Conservation (phyloP, 805 yeast species). For the Torulaspora gathmanii region DNA sequence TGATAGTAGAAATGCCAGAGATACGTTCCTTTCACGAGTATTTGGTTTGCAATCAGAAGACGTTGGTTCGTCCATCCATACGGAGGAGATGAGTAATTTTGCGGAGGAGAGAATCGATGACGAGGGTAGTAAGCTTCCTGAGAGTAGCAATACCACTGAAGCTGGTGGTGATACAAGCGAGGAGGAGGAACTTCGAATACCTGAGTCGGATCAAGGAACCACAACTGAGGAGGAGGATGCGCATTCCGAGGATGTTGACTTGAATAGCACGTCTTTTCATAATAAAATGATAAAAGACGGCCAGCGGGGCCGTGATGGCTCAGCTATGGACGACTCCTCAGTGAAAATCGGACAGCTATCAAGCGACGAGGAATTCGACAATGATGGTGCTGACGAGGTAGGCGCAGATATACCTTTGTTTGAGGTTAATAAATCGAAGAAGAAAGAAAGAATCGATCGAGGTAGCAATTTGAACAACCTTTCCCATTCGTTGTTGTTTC, state of each 20-base stretch:
- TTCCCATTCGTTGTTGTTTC: slow-evolving; percentile 14
- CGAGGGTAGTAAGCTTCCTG: neutral
- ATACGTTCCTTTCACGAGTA: slow-evolving; percentile 34
- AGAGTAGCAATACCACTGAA: neutral
- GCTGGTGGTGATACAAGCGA: slow-evolving; percentile 10
- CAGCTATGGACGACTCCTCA: slow-evolving; percentile 18
- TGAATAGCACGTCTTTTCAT: slow-evolving; percentile 5
- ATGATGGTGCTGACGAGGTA: slow-evolving; percentile 34
- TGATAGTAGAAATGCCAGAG: slow-evolving; percentile 17
- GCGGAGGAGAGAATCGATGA: slow-evolving; percentile 13
- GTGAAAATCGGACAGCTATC: slow-evolving; percentile 38
- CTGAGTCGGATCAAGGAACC: slow-evolving; percentile 35
- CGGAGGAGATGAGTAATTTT: slow-evolving; percentile 29
- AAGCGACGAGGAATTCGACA: slow-evolving; percentile 41
- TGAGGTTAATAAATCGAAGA: neutral
- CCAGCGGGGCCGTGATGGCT: neutral
- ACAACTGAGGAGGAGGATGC: slow-evolving; percentile 28
- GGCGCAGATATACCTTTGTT: slow-evolving; percentile 23
- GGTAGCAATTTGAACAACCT: slow-evolving; percentile 3
- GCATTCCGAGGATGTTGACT: slow-evolving; percentile 11
- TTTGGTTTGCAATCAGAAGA: slow-evolving; percentile 34
- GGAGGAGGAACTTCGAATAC: slow-evolving; percentile 25
- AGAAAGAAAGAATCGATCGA: neutral
- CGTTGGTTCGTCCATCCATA: slow-evolving; percentile 25
- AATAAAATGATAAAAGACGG: neutral